Percentiles rank a stretch among this genome's conserved stretches.
Conservation (phyloP, 1,284 basidiomycete genomes). For the Taiwanofungus camphoratus region DNA sequence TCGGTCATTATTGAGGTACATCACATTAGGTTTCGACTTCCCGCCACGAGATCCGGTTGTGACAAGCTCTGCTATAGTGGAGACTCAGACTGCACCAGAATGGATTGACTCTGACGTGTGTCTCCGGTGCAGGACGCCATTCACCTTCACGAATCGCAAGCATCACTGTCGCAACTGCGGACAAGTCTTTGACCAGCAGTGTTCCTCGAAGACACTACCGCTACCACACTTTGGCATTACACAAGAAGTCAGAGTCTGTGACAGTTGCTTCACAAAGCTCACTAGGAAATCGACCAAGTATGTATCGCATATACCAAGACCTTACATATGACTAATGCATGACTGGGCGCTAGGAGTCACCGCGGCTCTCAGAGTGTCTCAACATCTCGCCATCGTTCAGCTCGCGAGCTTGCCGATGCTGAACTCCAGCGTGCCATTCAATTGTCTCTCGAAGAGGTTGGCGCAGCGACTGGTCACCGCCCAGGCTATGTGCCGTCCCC, state of each 20-base stretch:
- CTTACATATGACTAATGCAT: not conserved
- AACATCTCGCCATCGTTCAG: constrained; percentile 43
- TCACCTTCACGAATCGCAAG: constrained; percentile 95
- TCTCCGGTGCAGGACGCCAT: constrained; percentile 86
- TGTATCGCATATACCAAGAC: constrained; percentile 3
- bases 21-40: constrained; percentile 83
- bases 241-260: constrained; percentile 93
- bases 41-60: constrained; percentile 72
- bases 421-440: constrained; percentile 94
- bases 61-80: constrained; percentile 77
- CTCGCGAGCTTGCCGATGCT: constrained; percentile 72
- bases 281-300: constrained; percentile 41
- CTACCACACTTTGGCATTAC: constrained; percentile 93
- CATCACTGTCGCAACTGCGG: constrained; percentile 99
- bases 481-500: constrained; percentile 69
- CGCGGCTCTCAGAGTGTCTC: constrained; percentile 46
- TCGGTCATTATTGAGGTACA: constrained; percentile 9
- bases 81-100: constrained; percentile 85
- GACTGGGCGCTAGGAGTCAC: constrained; percentile 27
- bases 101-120: constrained; percentile 98
- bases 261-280: constrained; percentile 79
- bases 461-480: constrained; percentile 41
- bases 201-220: constrained; percentile 81
- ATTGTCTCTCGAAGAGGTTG: constrained; percentile 81
- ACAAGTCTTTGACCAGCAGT: constrained; percentile 92